Evolutionary conservation across 2,329 filamentous ascomycete genomes (phyloP).

Genomic region (Sordariomycetes sp.): DNA sequence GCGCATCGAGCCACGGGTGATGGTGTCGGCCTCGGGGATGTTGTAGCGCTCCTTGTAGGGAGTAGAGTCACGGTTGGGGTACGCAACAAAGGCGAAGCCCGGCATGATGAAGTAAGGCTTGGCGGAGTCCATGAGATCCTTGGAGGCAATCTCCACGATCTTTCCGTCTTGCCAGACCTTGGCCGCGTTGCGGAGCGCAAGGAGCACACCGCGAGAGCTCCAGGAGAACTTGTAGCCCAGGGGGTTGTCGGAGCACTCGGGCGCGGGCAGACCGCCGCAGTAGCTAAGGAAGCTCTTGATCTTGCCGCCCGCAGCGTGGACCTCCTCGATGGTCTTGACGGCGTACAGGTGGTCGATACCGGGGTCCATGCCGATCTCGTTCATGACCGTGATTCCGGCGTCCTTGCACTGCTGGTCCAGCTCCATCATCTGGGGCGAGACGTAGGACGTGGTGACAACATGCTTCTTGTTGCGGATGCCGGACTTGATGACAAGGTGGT

Average conservation of each 20-base stretch:
- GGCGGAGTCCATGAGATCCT: slow-evolving; percentile 75
- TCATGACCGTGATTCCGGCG: slow-evolving; percentile 94
- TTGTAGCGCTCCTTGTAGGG: slow-evolving; percentile 80
- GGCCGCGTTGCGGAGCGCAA: slow-evolving; percentile 80
- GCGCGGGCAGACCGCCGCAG: slow-evolving; percentile 70
- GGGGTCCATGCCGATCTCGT: slow-evolving; percentile 77
- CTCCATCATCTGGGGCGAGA: slow-evolving; percentile 86
- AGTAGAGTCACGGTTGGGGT: slow-evolving; percentile 87
- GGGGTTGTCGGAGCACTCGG: slow-evolving; percentile 75
- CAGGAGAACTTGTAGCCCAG: slow-evolving; percentile 87
- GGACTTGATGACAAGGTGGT: slow-evolving; percentile 82
- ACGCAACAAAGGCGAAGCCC: slow-evolving; percentile 81
- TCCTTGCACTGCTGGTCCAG: slow-evolving; percentile 76
- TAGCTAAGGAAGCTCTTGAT: slow-evolving; percentile 73
- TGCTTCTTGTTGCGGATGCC: slow-evolving; percentile 92
- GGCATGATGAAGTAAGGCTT: slow-evolving; percentile 90
- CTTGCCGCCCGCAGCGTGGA: slow-evolving; percentile 83
- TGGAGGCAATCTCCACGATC: slow-evolving; percentile 50
- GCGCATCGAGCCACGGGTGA: slow-evolving; percentile 60
- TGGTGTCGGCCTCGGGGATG: slow-evolving; percentile 87
- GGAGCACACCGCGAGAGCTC: slow-evolving; percentile 72
- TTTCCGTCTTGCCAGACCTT: slow-evolving; percentile 75
- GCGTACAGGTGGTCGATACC: slow-evolving; percentile 72
- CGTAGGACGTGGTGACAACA: slow-evolving; percentile 91
- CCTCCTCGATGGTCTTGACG: slow-evolving; percentile 77